Percentiles rank a stretch among this genome's conserved stretches.
These are phyloP conservation scores for Scytalidium lignicola DNA, from an alignment of 2,329 filamentous ascomycete species.

Conservation along the genomic window DNA sequence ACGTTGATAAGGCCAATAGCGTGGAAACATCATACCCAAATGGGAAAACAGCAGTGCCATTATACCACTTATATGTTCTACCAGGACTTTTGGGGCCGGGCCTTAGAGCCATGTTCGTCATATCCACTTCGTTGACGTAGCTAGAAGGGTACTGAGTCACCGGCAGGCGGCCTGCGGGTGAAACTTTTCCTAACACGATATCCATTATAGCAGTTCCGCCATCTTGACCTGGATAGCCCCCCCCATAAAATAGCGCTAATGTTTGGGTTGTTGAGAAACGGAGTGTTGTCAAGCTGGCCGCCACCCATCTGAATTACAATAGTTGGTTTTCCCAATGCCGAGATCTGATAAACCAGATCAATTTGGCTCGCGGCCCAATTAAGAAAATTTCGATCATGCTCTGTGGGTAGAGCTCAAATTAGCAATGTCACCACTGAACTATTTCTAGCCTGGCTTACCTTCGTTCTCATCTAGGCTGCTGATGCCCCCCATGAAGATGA, in stretches of 20 bases:
- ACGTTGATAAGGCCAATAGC: too few species aligned
- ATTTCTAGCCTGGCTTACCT: too few species aligned
- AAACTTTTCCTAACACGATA: slow-evolving; percentile 39
- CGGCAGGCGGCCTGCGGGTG: slow-evolving; percentile 38
- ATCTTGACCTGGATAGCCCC: slow-evolving; percentile 51
- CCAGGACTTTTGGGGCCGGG: slow-evolving; percentile 35
- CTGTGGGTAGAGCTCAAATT: too few species aligned
- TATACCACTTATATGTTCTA: slow-evolving; percentile 56
- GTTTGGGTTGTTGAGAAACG: slow-evolving; percentile 39
- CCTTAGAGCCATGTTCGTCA: slow-evolving; percentile 51
- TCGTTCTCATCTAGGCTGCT: too few species aligned
- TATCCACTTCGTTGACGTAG: slow-evolving; percentile 44
- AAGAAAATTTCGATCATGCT: too few species aligned
- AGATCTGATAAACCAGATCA: too few species aligned
- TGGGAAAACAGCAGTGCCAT: slow-evolving; percentile 39
- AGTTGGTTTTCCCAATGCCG: too few species aligned
- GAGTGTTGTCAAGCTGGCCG: slow-evolving; percentile 44
- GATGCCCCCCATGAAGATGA: too few species aligned
- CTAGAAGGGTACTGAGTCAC: slow-evolving; percentile 50
- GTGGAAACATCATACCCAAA: slow-evolving; percentile 54
- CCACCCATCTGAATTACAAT: slow-evolving; percentile 45
- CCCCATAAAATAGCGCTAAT: slow-evolving; percentile 50
- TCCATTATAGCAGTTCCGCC: slow-evolving; percentile 49
- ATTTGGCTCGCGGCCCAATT: too few species aligned
- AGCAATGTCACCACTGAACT: too few species aligned